A percentile compares a stretch with the other conserved stretches of the same genome.
phyloP scores from a whole-genome alignment of 2,329 filamentous ascomycete species.

The Colletotrichum limetticola region DNA sequence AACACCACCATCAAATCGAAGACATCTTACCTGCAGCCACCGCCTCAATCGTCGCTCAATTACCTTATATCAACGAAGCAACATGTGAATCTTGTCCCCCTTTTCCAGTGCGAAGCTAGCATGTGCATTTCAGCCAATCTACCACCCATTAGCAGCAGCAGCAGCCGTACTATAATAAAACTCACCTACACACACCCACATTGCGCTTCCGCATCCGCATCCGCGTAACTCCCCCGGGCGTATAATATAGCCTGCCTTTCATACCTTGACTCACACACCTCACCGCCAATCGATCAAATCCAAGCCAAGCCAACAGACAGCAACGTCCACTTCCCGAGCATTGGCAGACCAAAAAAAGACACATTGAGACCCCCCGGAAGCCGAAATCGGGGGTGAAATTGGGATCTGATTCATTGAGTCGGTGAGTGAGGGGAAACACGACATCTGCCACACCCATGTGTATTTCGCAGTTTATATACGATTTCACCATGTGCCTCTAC shows the following conservation, averaged over 20 bases:
- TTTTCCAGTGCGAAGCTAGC: neutral
- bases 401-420: too few species aligned
- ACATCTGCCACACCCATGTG: neutral
- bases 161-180: neutral
- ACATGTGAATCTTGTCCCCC: slow-evolving; percentile 9
- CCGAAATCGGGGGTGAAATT: too few species aligned
- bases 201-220: neutral
- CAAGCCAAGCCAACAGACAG: neutral
- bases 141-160: neutral
- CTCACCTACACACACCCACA: neutral
- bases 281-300: slow-evolving; percentile 20
- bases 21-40: neutral
- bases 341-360: too few species aligned
- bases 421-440: neutral
- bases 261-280: neutral
- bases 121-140: neutral
- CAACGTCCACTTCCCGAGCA: neutral
- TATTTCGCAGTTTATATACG: neutral
- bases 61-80: neutral
- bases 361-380: too few species aligned
- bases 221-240: neutral
- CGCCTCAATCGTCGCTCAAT: neutral
- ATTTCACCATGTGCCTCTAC: neutral
- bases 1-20: neutral
- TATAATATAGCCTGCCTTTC: neutral